Evolutionary conservation across 768 basidiomycete genomes (phyloP).

Genomic region (Boletus sp.): DNA sequence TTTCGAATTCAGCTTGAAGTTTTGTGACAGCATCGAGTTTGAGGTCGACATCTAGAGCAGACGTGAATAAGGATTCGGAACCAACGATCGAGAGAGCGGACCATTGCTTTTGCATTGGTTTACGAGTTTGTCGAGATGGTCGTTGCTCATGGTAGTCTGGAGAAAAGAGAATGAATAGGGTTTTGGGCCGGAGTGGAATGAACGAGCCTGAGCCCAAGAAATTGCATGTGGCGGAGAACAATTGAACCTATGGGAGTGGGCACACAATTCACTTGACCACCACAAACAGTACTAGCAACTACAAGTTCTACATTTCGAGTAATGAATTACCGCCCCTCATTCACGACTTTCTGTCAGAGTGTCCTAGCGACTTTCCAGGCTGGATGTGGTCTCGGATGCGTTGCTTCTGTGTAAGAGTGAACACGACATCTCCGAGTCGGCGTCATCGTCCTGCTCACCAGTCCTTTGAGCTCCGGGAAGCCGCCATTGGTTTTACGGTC

Average conservation of each 20-base stretch:
- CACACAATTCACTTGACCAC: not conserved
- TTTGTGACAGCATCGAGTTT: constrained; percentile 80
- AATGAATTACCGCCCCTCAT: not conserved
- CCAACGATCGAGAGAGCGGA: constrained; percentile 32
- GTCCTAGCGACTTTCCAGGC: constrained; percentile 80
- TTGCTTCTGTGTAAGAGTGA: constrained; percentile 64
- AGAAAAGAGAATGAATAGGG: constrained; percentile 15
- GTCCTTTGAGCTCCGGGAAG: constrained; percentile 85
- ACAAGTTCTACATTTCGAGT: not conserved
- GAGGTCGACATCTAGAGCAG: constrained; percentile 65
- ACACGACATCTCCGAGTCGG: constrained; percentile 5
- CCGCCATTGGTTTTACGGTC: constrained; percentile 89
- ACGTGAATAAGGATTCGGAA: constrained; percentile 7
- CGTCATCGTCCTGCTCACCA: constrained; percentile 48
- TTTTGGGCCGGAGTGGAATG: constrained; percentile 5
- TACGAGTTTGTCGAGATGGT: constrained; percentile 58
- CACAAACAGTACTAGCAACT: not conserved
- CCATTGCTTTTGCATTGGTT: constrained; percentile 66
- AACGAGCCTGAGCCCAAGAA: constrained; percentile 25
- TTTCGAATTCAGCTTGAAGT: constrained; percentile 73
- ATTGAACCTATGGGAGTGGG: not conserved
- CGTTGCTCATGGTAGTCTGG: constrained; percentile 49
- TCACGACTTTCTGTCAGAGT: constrained; percentile 67
- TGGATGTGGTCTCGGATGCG: constrained; percentile 79
- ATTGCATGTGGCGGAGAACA: constrained; percentile 23